Percentiles rank a stretch among this genome's conserved stretches.
Evolutionary conservation across 2,329 filamentous ascomycete genomes (phyloP).

Genomic region (Penicillium sp.): DNA sequence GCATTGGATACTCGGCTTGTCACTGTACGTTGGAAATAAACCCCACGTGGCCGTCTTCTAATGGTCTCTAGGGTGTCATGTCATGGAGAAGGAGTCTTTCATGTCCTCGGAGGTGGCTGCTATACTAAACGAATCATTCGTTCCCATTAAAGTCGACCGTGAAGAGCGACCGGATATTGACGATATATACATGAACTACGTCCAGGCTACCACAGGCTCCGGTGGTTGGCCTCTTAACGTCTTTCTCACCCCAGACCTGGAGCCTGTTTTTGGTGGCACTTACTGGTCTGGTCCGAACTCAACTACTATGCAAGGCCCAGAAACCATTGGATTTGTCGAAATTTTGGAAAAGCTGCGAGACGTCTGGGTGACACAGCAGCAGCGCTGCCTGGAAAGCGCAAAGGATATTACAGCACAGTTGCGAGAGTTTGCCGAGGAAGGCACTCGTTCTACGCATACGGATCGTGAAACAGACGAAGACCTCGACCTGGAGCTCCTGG

Average conservation of each 20-base stretch:
- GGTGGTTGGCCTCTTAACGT: constrained; percentile 96
- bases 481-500: constrained; percentile 84
- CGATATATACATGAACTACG: constrained; percentile 97
- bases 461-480: constrained; percentile 61
- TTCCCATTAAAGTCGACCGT: constrained; percentile 89
- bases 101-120: constrained; percentile 76
- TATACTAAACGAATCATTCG: constrained; percentile 81
- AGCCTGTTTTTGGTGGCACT: constrained; percentile 93
- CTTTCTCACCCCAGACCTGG: constrained; percentile 90
- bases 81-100: constrained; percentile 93
- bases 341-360: constrained; percentile 75
- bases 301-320: constrained; percentile 47
- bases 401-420: constrained; percentile 79
- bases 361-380: constrained; percentile 79
- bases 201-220: constrained; percentile 84
- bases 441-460: constrained; percentile 56
- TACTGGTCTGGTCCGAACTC: constrained; percentile 87
- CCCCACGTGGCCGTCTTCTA: constrained; percentile 5
- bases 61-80: constrained; percentile 67
- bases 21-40: constrained; percentile 66
- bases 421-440: constrained; percentile 84
- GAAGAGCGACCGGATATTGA: constrained; percentile 95
- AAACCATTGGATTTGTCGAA: constrained; percentile 75
- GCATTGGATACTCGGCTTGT: constrained; percentile 92
- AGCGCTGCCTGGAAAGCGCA: constrained; percentile 79